Conservation (phyloP, 2,329 filamentous ascomycete species). For the Aphanocladium album region DNA sequence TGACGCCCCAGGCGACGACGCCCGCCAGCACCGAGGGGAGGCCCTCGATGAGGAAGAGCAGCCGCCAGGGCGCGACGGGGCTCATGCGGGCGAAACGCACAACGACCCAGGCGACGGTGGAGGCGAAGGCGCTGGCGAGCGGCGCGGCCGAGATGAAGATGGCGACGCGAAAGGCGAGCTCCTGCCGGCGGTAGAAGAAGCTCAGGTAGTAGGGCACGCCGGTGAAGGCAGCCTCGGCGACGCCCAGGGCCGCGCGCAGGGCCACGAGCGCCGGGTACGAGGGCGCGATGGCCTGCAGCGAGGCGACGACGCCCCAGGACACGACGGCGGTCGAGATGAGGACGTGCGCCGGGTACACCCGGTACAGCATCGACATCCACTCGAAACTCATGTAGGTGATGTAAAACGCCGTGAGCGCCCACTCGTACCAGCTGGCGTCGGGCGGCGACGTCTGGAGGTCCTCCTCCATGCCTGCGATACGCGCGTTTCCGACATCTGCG, state of each 20-base stretch:
- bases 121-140: conserved; percentile 72
- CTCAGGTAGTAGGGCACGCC: conserved; percentile 60
- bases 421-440: conserved; percentile 49
- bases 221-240: conserved; percentile 61
- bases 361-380: conserved; percentile 61
- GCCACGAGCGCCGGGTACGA: conserved; percentile 57
- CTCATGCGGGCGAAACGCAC: conserved; percentile 59
- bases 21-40: conserved; percentile 76
- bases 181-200: conserved; percentile 60
- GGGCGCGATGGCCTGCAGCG: conserved; percentile 61
- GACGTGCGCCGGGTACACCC: conserved; percentile 54
- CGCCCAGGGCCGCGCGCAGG: conserved; percentile 52
- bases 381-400: conserved; percentile 59
- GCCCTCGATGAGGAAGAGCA: conserved; percentile 78
- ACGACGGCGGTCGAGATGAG: conserved; percentile 60
- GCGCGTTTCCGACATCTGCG: conserved; percentile 61
- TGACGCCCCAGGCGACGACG: conserved; percentile 65
- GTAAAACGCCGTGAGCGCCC: conserved; percentile 58
- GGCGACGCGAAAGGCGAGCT: conserved; percentile 79
- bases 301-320: conserved; percentile 75
- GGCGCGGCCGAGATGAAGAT: conserved; percentile 83
- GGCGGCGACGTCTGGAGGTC: conserved; percentile 51
- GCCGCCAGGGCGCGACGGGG: conserved; percentile 77
- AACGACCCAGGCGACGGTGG: conserved; percentile 73
- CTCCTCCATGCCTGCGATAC: conserved; percentile 58